phyloP scores from a whole-genome alignment of 805 yeast genomes.

The Wickerhamiella hasegawae region DNA sequence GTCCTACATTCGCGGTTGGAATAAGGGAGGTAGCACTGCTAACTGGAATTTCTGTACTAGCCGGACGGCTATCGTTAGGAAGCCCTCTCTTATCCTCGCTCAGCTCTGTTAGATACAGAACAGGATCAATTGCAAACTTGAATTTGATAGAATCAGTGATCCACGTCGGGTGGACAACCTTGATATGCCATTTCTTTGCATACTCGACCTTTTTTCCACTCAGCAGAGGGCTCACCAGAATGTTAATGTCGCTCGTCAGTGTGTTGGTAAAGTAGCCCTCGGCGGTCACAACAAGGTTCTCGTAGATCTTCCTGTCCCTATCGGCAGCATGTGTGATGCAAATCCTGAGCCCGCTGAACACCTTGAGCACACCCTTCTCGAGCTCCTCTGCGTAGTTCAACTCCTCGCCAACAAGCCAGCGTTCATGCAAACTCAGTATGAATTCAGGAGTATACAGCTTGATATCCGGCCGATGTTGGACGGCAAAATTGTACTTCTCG shows the following conservation, averaged over 20 bases:
- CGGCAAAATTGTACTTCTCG: conserved; percentile 37
- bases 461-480: conserved; percentile 33
- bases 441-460: conserved; percentile 34
- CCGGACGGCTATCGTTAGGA: not conserved
- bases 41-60: no score
- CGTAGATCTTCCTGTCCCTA: conserved; percentile 14
- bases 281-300: conserved; percentile 15
- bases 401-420: conserved; percentile 40
- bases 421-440: conserved; percentile 29
- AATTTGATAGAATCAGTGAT: conserved; percentile 26
- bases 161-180: conserved; percentile 31
- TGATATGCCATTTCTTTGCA: conserved; percentile 27
- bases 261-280: conserved; percentile 22
- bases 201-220: conserved; percentile 22
- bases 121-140: conserved; percentile 26
- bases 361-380: conserved; percentile 10
- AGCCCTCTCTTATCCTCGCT: conserved; percentile 21
- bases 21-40: no score
- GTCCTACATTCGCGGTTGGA: no score
- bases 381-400: conserved; percentile 17
- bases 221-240: conserved; percentile 18
- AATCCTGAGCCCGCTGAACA: conserved; percentile 22
- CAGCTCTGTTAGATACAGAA: conserved; percentile 20
- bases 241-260: conserved; percentile 16
- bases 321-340: conserved; percentile 25